phyloP scores from a whole-genome alignment of 208 protist genomes.

The Naegleria lovaniensis region DNA sequence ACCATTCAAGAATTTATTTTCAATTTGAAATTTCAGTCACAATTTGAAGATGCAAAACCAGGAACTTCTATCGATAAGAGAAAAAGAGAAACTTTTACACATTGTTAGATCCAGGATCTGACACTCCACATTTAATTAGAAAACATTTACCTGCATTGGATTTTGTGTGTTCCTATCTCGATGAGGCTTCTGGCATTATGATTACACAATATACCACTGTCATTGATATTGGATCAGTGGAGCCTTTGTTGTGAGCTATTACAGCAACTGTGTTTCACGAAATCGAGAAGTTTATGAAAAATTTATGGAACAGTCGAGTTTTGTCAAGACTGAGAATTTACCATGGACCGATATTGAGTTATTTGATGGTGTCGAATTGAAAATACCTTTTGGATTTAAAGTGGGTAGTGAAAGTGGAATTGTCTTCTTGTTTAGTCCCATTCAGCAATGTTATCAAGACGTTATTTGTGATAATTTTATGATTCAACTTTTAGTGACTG shows the following conservation, averaged over 20 bases:
- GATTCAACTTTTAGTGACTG: neutral
- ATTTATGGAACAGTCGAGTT: neutral
- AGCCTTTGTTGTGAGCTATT: neutral
- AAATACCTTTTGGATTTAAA: neutral
- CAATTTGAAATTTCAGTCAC: neutral
- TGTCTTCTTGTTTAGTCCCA: neutral
- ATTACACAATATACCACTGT: neutral
- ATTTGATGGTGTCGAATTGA: neutral
- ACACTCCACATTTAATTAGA: neutral
- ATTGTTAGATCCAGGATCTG: neutral
- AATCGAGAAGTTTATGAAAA: conserved; percentile 7
- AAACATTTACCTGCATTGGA: neutral
- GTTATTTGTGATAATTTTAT: conserved; percentile 17
- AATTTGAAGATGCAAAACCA: neutral
- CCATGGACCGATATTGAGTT: neutral
- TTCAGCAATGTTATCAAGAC: neutral
- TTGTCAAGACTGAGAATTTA: neutral
- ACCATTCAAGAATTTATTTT: neutral
- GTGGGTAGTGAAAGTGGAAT: neutral
- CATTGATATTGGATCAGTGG: neutral
- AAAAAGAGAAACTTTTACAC: neutral
- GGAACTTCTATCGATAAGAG: neutral
- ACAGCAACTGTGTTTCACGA: neutral
- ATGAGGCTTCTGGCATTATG: neutral
- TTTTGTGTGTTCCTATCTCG: neutral